These are phyloP conservation scores for Acacia concinna DNA, from an alignment of 331 rosid species.

Conservation along the genomic window DNA sequence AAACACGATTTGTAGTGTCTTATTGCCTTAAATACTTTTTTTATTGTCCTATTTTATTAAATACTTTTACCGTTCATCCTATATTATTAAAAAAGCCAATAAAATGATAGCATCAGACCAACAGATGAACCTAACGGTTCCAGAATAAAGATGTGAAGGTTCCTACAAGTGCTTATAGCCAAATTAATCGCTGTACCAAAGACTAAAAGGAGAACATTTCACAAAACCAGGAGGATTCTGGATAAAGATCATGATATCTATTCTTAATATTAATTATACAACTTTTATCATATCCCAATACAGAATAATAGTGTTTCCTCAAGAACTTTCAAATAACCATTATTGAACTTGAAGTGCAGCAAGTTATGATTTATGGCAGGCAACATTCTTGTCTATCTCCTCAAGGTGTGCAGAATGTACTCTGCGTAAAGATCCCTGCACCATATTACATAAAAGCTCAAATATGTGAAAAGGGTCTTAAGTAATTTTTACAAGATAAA, in stretches of 20 bases:
- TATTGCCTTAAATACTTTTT: too few relatives aligned
- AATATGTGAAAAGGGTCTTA: not conserved
- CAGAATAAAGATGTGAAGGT: not conserved
- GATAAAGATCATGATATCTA: not conserved
- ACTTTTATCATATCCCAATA: constrained; percentile 16
- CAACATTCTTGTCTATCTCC: constrained; percentile 55
- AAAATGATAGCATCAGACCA: too few relatives aligned
- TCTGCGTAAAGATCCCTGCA: constrained; percentile 98
- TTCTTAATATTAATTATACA: constrained; percentile 1
- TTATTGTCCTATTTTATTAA: too few relatives aligned
- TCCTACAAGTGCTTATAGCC: not conserved
- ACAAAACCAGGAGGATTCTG: not conserved
- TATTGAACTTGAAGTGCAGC: constrained; percentile 18
- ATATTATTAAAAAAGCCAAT: too few relatives aligned
- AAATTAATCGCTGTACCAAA: not conserved
- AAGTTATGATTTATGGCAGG: constrained; percentile 41
- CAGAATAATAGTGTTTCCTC: not conserved
- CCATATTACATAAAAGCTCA: constrained; percentile 25
- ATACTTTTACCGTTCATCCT: too few relatives aligned
- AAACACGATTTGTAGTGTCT: too few relatives aligned
- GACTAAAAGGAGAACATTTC: not conserved
- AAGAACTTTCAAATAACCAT: not conserved
- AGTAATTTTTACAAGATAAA: too few relatives aligned
- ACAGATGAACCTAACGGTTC: too few relatives aligned
- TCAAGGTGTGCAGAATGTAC: constrained; percentile 81